These are phyloP conservation scores for Globisporangium megalacanthum DNA, from an alignment of 352 stramenopile genomes.

Conservation along the genomic window DNA sequence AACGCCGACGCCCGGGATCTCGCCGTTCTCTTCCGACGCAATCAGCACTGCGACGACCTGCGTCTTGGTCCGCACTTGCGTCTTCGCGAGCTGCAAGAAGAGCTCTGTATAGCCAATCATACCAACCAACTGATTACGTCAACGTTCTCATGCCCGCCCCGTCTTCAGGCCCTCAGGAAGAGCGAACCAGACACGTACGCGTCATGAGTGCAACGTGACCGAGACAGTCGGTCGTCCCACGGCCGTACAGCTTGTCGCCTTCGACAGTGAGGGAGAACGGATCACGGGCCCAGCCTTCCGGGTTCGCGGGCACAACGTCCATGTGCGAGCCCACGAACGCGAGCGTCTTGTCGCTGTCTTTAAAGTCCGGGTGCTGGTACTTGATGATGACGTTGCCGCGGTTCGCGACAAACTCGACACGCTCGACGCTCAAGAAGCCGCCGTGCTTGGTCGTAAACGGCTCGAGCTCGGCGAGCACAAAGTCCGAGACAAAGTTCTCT, in stretches of 20 bases:
- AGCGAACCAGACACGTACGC: conserved; percentile 12
- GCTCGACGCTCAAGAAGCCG: conserved; percentile 56
- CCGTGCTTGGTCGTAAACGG: conserved; percentile 75
- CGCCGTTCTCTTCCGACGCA: conserved; percentile 83
- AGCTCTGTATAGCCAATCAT: conserved; percentile 25
- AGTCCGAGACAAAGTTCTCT: conserved; percentile 87
- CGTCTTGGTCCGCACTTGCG: conserved; percentile 62
- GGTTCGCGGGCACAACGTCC: conserved; percentile 92
- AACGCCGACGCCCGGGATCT: conserved; percentile 82
- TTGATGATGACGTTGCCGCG: conserved; percentile 92
- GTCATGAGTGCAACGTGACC: conserved; percentile 91
- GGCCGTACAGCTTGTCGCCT: conserved; percentile 89
- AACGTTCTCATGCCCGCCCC: background rate
- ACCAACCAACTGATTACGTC: background rate
- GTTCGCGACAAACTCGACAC: conserved; percentile 77
- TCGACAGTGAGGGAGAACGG: conserved; percentile 87
- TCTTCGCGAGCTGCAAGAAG: conserved; percentile 71
- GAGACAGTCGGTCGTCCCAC: conserved; percentile 91
- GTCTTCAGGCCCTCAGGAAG: too few species aligned
- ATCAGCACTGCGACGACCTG: conserved; percentile 89
- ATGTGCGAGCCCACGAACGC: conserved; percentile 88
- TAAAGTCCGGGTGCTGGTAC: conserved; percentile 52
- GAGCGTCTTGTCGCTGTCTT: conserved; percentile 57
- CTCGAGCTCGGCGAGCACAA: conserved; percentile 80
- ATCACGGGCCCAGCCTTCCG: conserved; percentile 84